Percentiles rank a stretch among this genome's conserved stretches.
Evolutionary conservation across 148 eudicot genomes (phyloP).

Genomic region (Beta vulgaris): DNA sequence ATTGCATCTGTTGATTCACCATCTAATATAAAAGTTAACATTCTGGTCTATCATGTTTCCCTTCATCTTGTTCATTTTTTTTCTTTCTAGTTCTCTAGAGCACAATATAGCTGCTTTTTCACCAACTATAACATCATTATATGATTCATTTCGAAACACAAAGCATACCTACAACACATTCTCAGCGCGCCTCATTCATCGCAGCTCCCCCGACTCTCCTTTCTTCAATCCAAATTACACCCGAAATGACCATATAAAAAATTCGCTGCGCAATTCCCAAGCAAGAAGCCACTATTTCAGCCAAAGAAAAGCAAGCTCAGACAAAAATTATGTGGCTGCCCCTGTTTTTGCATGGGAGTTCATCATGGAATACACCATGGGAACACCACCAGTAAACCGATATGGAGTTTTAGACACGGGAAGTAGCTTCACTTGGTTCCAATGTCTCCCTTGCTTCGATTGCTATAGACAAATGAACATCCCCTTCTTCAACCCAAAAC

Average conservation of each 20-base stretch:
- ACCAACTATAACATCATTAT: neutral
- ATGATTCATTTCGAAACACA: neutral
- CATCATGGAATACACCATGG: constrained; percentile 1
- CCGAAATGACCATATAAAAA: neutral
- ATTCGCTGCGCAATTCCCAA: neutral
- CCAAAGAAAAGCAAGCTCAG: neutral
- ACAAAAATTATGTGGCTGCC: neutral
- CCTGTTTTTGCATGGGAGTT: neutral
- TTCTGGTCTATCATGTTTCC: neutral
- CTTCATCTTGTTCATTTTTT: neutral
- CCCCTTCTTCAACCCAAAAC: neutral
- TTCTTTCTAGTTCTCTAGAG: neutral
- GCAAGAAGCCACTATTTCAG: neutral
- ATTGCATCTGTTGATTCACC: neutral
- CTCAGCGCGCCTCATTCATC: constrained; percentile 12
- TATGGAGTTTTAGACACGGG: constrained; percentile 7
- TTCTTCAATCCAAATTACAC: constrained; percentile 6
- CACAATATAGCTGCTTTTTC: neutral
- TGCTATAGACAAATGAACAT: neutral
- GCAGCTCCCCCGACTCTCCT: neutral
- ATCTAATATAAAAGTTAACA: neutral
- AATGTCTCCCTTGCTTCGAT: neutral
- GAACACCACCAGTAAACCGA: neutral
- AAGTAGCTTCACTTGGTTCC: constrained; percentile 4
- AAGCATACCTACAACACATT: neutral